Conservation (phyloP, 2,329 filamentous ascomycete species). For the Alternaria triticina region DNA sequence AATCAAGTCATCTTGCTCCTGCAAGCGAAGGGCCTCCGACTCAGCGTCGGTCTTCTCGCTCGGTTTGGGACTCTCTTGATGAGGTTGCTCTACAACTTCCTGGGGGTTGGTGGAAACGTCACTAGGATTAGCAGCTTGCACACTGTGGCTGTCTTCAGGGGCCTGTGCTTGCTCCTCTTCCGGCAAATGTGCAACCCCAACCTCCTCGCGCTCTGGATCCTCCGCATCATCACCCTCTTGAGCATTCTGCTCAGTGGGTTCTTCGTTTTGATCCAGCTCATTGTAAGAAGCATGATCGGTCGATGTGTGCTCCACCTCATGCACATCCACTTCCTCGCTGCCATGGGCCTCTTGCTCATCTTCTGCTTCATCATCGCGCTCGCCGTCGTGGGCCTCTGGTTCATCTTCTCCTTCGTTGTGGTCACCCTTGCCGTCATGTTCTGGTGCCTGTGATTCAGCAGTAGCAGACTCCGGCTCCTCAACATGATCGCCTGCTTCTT, state of each 20-base stretch:
- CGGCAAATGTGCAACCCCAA: not conserved
- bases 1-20: slow-evolving; percentile 52
- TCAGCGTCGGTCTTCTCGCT: slow-evolving; percentile 1
- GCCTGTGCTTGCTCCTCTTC: not conserved
- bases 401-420: not conserved
- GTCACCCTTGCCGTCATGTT: slow-evolving; percentile 6
- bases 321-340: not conserved
- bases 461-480: slow-evolving; percentile 4
- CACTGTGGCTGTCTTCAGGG: not conserved
- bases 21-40: slow-evolving; percentile 19
- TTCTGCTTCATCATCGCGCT: slow-evolving; percentile 1
- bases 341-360: not conserved
- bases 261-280: not conserved
- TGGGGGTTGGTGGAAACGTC: not conserved
- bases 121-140: not conserved
- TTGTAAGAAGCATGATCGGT: not conserved
- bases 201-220: not conserved
- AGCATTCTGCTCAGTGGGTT: not conserved
- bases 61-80: not conserved
- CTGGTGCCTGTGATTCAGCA: slow-evolving; percentile 3
- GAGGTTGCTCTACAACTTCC: not conserved
- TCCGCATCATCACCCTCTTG: not conserved
- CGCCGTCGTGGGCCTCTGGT: not conserved
- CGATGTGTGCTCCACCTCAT: slow-evolving; percentile 3
- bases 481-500: not conserved